Evolutionary conservation across 2,329 filamentous ascomycete genomes (phyloP), one percentile per base, ranked within the genome.

Genomic region (Tolypocladium album): DNA sequence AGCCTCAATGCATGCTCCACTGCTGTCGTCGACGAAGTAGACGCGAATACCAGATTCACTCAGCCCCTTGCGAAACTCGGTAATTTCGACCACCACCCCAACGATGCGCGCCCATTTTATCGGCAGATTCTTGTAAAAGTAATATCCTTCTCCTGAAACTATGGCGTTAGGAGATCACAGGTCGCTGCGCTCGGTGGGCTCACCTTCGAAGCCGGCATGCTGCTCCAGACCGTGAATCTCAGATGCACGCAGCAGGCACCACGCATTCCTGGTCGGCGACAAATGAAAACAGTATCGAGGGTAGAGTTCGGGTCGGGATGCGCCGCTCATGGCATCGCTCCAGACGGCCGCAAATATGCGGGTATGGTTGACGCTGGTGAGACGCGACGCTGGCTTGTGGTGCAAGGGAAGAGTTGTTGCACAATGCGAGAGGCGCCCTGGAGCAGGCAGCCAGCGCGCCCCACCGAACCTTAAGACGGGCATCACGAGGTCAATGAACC

Each of bases 81-180:
- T 80, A 42, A 85, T 73, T 15, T 82, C 83, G 59, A 92, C 85
- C 27, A 93, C 80, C 11, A 91, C 72, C 38, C 90, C 90, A 9
- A 85, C 81, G 39, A 92, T 72, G 62, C 87, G 85, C 58, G 89
- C 82, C 83, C 87, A 92, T 79, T 85, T 84, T 66, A 93, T 84
- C 0, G 89, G 89, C 65, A 92, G 85, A 71, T 92, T 92, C 57
- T 79, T 73, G 74, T 86, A 80, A 72, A 92, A 91, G 69, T 79
- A 87, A 40, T 87, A 76, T 63, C 80, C 75, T 67, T 84, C 80
- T 56, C 78, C 78, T 75, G 27, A 5, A 38, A 13, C 2, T 4
- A 7, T 17, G 22, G 5, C 0, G 15, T 17, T 40, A 53, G 22
- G n/a, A 24, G 8, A 55, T 9, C 12, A 20, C 45, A 17, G 13